Conservation (phyloP, 176 grass and related monocot species). For the Ensete glaucum region DNA sequence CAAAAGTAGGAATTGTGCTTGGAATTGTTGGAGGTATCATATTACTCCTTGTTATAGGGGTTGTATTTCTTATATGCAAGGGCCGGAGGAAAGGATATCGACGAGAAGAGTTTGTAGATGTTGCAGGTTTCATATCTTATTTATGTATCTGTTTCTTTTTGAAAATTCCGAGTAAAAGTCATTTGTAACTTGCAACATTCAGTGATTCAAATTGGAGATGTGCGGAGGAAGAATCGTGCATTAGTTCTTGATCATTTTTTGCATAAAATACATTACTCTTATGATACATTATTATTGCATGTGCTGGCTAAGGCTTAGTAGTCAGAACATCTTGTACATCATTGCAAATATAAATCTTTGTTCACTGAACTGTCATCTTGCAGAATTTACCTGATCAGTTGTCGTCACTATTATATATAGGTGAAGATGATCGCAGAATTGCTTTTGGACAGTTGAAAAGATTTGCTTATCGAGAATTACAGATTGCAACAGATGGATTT, state of each 20-base stretch:
- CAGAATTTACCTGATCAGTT: conserved; percentile 8
- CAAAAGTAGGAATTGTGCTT: conserved; percentile 65
- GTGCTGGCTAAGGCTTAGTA: too few relatives aligned
- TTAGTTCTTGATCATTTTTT: too few relatives aligned
- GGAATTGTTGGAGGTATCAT: conserved; percentile 64
- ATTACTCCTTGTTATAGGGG: conserved; percentile 48
- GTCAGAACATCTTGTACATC: conserved; percentile 4
- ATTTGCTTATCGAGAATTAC: conserved; percentile 88
- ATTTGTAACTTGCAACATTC: too few relatives aligned
- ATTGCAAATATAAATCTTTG: not conserved
- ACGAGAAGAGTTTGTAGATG: conserved; percentile 82
- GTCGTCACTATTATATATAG: conserved; percentile 28
- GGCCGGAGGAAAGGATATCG: conserved; percentile 51
- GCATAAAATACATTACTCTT: too few relatives aligned
- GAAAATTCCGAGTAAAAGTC: too few relatives aligned
- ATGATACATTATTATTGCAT: too few relatives aligned
- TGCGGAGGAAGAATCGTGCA: too few relatives aligned
- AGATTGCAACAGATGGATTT: conserved; percentile 78
- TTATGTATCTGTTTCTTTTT: conserved; percentile 8
- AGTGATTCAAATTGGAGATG: too few relatives aligned
- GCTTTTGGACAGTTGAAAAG: conserved; percentile 94
- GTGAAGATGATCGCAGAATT: conserved; percentile 90
- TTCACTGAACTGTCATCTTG: conserved; percentile 3
- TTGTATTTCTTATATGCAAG: conserved; percentile 59
- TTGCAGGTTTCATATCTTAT: conserved; percentile 50